phyloP scores from a whole-genome alignment of 768 basidiomycete species.

The Mycena albidolilacea region DNA sequence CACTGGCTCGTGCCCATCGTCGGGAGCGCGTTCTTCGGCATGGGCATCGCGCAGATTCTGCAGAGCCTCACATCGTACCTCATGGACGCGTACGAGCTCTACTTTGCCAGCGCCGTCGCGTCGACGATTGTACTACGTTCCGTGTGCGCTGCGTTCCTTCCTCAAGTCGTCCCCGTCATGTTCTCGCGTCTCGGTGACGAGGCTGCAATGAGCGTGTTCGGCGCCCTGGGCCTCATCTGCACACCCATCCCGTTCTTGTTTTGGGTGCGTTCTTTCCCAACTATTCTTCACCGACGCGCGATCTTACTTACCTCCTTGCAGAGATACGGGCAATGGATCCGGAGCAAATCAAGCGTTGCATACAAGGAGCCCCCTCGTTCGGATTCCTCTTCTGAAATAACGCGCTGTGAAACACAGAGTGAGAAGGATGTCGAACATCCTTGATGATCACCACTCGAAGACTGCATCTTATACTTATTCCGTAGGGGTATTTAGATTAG shows the following conservation, averaged over 20 bases:
- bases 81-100: conserved; percentile 79
- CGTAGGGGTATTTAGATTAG: conserved; percentile 20
- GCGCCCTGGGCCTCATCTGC: conserved; percentile 63
- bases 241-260: conserved; percentile 71
- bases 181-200: conserved; percentile 67
- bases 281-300: conserved; percentile 9
- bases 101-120: conserved; percentile 78
- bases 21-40: conserved; percentile 77
- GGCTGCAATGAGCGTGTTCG: conserved; percentile 72
- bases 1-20: conserved; percentile 81
- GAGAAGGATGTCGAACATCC: conserved; percentile 33
- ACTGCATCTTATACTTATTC: conserved; percentile 26
- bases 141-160: conserved; percentile 74
- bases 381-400: conserved; percentile 25
- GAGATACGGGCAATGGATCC: conserved; percentile 67
- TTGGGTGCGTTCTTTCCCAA: conserved; percentile 56
- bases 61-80: conserved; percentile 78
- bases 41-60: conserved; percentile 75
- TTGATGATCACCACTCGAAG: conserved; percentile 14
- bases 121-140: conserved; percentile 79
- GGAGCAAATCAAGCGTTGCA: conserved; percentile 61
- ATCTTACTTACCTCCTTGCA: conserved; percentile 43
- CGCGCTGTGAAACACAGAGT: conserved; percentile 30
- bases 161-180: conserved; percentile 69
- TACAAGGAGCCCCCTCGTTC: conserved; percentile 51